Percentiles rank a stretch among this genome's conserved stretches.
These are phyloP conservation scores for Podochytrium sp. DNA, from an alignment of 192 early-diverging fungal species.

Conservation along the genomic window DNA sequence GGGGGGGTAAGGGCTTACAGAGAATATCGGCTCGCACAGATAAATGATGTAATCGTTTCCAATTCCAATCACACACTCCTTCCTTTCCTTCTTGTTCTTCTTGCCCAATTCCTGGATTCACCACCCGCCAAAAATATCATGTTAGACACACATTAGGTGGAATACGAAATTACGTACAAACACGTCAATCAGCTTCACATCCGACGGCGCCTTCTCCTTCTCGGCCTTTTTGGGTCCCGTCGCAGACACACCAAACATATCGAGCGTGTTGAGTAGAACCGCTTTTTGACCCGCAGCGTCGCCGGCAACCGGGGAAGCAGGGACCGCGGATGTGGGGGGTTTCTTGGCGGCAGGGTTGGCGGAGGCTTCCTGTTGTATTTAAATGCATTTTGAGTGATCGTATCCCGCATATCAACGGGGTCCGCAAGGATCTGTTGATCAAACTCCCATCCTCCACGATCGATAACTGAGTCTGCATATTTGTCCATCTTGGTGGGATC, in stretches of 20 bases:
- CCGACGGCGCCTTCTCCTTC: conserved; percentile 38
- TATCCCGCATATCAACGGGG: no score
- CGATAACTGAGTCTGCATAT: no score
- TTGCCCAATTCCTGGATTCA: conserved; percentile 56
- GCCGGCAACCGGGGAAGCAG: not conserved
- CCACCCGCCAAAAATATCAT: conserved; percentile 8
- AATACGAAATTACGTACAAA: conserved; percentile 25
- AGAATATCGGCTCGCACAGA: conserved; percentile 39
- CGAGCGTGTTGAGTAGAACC: conserved; percentile 45
- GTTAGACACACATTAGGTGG: not conserved
- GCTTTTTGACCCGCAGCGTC: conserved; percentile 47
- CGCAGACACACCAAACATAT: conserved; percentile 41
- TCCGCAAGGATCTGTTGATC: no score
- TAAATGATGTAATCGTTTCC: conserved; percentile 51
- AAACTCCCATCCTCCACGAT: no score
- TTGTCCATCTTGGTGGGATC: no score
- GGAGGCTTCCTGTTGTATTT: conserved; percentile 1
- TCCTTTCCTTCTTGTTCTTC: conserved; percentile 61
- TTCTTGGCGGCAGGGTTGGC: not conserved
- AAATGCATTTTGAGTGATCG: no score
- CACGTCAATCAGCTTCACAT: conserved; percentile 37
- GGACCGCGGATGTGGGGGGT: not conserved
- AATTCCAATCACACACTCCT: conserved; percentile 49
- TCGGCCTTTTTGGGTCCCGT: conserved; percentile 20
- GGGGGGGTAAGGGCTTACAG: conserved; percentile 6